Percentiles rank a stretch among this genome's conserved stretches.
Evolutionary conservation across 129 eudicot genomes (phyloP).

Genomic region (Dittrichia graveolens): DNA sequence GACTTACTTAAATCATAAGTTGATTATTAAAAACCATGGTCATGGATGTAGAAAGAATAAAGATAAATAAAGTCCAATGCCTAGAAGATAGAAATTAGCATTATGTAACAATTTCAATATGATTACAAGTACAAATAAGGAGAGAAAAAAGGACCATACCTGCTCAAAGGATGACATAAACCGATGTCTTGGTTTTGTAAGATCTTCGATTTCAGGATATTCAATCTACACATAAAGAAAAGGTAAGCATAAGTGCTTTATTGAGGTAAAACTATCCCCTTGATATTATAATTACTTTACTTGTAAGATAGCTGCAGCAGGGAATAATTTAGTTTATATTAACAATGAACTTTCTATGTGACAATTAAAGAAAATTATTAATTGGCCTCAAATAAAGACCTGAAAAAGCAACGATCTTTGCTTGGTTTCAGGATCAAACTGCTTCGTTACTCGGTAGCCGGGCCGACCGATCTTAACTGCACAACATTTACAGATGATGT

Average conservation of each 20-base stretch:
- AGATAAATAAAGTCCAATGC: background rate
- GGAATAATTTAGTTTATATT: background rate
- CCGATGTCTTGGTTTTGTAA: constrained; percentile 88
- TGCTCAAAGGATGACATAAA: constrained; percentile 98
- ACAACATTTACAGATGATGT: constrained; percentile 27
- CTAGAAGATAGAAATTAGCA: background rate
- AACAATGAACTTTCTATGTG: background rate
- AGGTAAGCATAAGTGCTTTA: constrained; percentile 1
- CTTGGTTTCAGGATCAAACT: constrained; percentile 86
- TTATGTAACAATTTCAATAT: background rate
- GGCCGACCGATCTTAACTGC: constrained; percentile 97
- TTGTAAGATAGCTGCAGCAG: background rate
- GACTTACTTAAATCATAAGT: background rate
- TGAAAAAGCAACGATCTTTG: constrained; percentile 94
- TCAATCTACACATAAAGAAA: constrained; percentile 53
- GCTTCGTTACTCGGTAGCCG: constrained; percentile 92
- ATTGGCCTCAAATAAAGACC: constrained; percentile 34
- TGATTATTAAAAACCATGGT: background rate
- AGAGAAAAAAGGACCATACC: constrained; percentile 40
- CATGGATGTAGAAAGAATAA: background rate
- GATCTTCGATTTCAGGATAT: constrained; percentile 95
- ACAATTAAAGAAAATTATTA: background rate
- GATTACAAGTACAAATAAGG: background rate
- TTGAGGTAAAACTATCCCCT: background rate
- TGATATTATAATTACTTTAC: background rate